Evolutionary conservation across 164 flowering plant species (phyloP).

Genomic region (Aristolochia californica): DNA sequence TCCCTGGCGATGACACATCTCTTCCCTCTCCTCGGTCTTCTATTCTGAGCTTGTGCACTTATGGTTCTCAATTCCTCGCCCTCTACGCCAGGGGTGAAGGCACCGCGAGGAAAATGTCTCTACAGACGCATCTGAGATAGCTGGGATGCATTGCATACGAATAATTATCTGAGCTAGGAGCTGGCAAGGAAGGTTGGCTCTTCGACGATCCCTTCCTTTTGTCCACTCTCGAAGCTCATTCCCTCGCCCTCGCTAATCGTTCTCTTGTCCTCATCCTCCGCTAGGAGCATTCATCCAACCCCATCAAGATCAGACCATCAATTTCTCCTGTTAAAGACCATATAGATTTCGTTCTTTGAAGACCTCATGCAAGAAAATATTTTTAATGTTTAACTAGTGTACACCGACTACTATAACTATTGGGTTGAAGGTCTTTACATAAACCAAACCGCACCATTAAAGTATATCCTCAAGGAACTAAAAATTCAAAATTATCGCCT

Average conservation of each 20-base stretch:
- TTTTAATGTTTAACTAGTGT: no score
- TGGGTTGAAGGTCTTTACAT: no score
- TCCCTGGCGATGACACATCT: not conserved
- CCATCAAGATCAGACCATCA: constrained; percentile 61
- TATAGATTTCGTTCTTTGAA: no score
- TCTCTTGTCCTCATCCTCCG: constrained; percentile 40
- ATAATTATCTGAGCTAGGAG: constrained; percentile 58
- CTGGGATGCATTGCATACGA: constrained; percentile 69
- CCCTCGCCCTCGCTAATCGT: constrained; percentile 54
- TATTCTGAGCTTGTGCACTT: no score
- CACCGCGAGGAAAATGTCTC: constrained; percentile 2
- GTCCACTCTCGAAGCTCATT: constrained; percentile 40
- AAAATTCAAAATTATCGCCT: no score
- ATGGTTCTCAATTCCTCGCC: not conserved
- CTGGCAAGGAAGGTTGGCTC: constrained; percentile 91
- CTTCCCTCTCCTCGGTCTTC: not conserved
- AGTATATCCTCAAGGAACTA: no score
- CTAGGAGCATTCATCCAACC: constrained; percentile 31
- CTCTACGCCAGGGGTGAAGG: not conserved
- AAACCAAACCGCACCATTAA: no score
- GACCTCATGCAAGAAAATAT: no score
- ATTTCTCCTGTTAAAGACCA: constrained; percentile 55
- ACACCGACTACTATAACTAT: no score
- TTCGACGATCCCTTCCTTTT: constrained; percentile 42
- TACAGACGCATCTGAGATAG: constrained; percentile 35